Conservation (phyloP, 2,329 filamentous ascomycete genomes). For the Aspergillus neoniger region DNA sequence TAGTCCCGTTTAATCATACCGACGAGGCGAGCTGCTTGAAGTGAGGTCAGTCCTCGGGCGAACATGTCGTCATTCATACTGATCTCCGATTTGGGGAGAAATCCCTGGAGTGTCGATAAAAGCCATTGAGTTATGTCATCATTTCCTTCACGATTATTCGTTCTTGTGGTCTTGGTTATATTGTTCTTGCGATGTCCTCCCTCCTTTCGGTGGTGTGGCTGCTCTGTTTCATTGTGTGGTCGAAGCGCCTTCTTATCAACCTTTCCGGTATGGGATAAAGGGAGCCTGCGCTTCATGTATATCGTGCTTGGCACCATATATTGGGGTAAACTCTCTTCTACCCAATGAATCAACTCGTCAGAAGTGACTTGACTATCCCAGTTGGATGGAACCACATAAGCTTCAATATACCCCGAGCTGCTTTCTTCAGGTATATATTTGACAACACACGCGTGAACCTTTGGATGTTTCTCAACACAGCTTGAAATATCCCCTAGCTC, state of each 20-base stretch:
- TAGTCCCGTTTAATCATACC: not conserved
- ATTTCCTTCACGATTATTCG: too few species aligned
- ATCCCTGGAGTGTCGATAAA: too few species aligned
- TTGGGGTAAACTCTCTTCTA: constrained; percentile 67
- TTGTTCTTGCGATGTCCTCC: not conserved
- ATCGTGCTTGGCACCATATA: constrained; percentile 68
- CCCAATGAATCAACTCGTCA: constrained; percentile 60
- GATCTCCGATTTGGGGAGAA: not conserved
- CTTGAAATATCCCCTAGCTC: constrained; percentile 74
- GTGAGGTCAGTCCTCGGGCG: constrained; percentile 3
- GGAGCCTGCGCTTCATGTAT: constrained; percentile 65
- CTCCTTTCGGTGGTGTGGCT: not conserved
- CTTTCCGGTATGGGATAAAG: constrained; percentile 72
- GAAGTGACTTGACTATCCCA: not conserved
- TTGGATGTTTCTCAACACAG: constrained; percentile 54
- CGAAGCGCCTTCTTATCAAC: constrained; percentile 42
- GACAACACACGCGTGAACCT: constrained; percentile 49
- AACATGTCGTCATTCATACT: constrained; percentile 11
- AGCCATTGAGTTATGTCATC: too few species aligned
- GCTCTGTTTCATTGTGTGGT: not conserved
- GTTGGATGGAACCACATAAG: not conserved
- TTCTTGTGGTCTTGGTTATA: too few species aligned
- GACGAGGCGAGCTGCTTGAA: constrained; percentile 11
- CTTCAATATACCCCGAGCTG: not conserved
- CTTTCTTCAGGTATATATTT: not conserved